phyloP scores from a whole-genome alignment of 78 protist species.

The Protostelium mycophagum region DNA sequence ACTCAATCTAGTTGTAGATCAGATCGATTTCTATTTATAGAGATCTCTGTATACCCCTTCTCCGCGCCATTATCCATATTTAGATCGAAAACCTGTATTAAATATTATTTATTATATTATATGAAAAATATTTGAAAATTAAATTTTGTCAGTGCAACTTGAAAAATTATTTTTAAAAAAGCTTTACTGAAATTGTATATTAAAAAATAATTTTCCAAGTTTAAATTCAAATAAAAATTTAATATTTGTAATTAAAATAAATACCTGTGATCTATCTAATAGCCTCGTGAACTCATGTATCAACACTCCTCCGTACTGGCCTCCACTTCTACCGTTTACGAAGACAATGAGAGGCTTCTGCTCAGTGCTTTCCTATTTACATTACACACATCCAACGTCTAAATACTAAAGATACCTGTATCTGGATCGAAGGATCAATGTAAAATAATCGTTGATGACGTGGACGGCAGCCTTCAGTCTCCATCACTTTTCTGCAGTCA shows the following conservation, averaged over 20 bases:
- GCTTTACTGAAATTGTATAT: no score
- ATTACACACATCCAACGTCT: background rate
- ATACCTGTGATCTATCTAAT: background rate
- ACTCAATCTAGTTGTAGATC: background rate
- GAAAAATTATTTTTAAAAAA: no score
- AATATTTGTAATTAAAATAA: no score
- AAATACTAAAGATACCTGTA: background rate
- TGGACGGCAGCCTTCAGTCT: background rate
- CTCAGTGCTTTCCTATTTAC: background rate
- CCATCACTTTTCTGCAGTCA: background rate
- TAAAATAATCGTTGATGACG: background rate
- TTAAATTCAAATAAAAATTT: no score
- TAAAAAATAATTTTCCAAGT: no score
- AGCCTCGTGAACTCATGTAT: background rate
- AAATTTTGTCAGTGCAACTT: no score
- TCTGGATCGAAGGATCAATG: background rate
- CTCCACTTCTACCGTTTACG: background rate
- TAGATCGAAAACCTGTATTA: background rate
- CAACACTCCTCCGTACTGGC: background rate
- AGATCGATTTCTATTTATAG: background rate
- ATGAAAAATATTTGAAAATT: background rate
- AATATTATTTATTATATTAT: no score
- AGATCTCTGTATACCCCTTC: background rate
- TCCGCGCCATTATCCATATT: background rate
- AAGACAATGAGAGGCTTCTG: background rate